Evolutionary conservation across 2,329 filamentous ascomycete species (phyloP).

Genomic region (Cladosporium sp.): DNA sequence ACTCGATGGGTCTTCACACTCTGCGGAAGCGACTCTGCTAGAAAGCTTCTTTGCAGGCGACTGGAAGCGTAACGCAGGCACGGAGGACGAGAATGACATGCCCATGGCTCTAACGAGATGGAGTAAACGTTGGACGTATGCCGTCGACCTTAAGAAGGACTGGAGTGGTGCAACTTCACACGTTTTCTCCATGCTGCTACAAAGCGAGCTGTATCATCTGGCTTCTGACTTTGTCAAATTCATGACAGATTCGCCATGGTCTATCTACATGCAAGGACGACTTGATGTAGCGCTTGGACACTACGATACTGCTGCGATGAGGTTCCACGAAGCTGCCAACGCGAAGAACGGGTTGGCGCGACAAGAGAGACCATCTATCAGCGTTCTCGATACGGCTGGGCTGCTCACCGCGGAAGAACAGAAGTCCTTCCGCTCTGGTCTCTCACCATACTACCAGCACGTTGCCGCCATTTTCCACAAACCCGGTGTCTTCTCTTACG

Average conservation of each 20-base stretch:
- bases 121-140: conserved; percentile 43
- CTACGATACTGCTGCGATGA: conserved; percentile 65
- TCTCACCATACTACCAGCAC: conserved; percentile 82
- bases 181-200: conserved; percentile 43
- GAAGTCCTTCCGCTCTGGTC: conserved; percentile 63
- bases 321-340: conserved; percentile 70
- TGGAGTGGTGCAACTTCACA: conserved; percentile 37
- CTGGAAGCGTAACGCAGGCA: conserved; percentile 24
- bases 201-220: conserved; percentile 42
- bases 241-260: conserved; percentile 55
- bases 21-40: conserved; percentile 29
- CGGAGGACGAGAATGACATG: conserved; percentile 24
- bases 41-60: conserved; percentile 39
- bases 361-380: not conserved
- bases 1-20: not conserved
- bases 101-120: conserved; percentile 40
- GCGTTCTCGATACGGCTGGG: conserved; percentile 44
- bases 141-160: conserved; percentile 33
- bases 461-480: conserved; percentile 78
- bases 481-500: conserved; percentile 70
- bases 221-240: conserved; percentile 65
- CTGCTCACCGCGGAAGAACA: conserved; percentile 75
- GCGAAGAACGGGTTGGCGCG: conserved; percentile 16
- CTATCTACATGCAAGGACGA: conserved; percentile 77
- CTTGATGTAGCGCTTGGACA: conserved; percentile 71